Evolutionary conservation across 73 alveolate genomes (phyloP).

Genomic region (Tetrahymena borealis): DNA sequence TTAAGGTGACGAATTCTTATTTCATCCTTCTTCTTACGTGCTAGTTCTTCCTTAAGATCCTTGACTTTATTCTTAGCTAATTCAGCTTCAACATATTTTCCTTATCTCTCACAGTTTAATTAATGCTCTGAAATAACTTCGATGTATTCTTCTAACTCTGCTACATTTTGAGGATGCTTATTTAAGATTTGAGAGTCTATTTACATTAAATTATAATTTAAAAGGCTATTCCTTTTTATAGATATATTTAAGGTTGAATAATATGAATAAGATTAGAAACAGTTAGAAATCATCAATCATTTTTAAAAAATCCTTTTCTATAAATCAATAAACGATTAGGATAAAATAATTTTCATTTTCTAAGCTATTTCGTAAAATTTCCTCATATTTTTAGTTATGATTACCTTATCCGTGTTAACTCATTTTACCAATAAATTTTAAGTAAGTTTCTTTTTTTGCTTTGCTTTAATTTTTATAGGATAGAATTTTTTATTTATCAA

Average conservation of each 20-base stretch:
- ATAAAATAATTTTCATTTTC: too few species aligned
- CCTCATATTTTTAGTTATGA: too few species aligned
- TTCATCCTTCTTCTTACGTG: slow-evolving; percentile 24
- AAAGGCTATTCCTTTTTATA: too few species aligned
- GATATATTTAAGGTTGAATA: too few species aligned
- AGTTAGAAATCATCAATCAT: too few species aligned
- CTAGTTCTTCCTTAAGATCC: slow-evolving; percentile 37
- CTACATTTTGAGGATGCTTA: neutral
- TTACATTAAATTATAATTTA: too few species aligned
- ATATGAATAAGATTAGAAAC: too few species aligned
- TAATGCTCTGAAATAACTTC: slow-evolving; percentile 38
- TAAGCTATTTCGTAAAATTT: too few species aligned
- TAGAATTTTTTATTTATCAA: neutral
- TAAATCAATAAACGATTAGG: too few species aligned
- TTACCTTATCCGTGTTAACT: neutral
- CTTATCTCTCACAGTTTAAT: slow-evolving; percentile 38
- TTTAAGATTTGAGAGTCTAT: neutral
- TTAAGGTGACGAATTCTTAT: slow-evolving; percentile 18
- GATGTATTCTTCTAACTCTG: neutral
- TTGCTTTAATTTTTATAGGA: neutral
- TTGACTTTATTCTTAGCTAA: slow-evolving; percentile 29
- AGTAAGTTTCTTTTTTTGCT: neutral
- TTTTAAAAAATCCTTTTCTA: too few species aligned
- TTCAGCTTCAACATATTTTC: slow-evolving; percentile 40
- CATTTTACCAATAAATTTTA: neutral